Percentiles rank a stretch among this genome's conserved stretches.
Evolutionary conservation across 441 rosid species (phyloP).

Genomic region (Brassica balearica): DNA sequence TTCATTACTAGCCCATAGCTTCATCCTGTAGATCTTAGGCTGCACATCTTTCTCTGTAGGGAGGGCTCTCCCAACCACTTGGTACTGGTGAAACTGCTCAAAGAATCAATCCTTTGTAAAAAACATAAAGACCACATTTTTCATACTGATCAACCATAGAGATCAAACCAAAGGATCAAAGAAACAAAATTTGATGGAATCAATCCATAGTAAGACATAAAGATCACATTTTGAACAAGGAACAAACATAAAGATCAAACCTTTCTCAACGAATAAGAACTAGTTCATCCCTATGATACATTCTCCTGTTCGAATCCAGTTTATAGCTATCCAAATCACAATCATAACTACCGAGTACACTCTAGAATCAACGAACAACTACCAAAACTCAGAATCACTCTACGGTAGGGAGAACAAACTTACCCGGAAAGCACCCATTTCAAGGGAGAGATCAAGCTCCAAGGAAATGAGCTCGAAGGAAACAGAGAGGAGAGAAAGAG

Average conservation of each 20-base stretch:
- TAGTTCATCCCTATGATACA: constrained; percentile 3
- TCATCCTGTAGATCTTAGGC: constrained; percentile 53
- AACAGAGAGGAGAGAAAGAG: neutral
- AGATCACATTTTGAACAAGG: neutral
- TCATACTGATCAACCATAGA: neutral
- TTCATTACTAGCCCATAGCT: constrained; percentile 54
- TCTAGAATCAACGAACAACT: neutral
- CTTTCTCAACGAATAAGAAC: constrained; percentile 3
- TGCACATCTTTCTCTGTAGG: constrained; percentile 48
- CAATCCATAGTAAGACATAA: neutral
- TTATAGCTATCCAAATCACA: neutral
- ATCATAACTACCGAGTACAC: neutral
- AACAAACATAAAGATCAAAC: neutral
- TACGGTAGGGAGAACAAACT: neutral
- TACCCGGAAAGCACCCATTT: constrained; percentile 52
- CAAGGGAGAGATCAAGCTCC: constrained; percentile 34
- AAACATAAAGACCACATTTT: neutral
- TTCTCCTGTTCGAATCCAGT: neutral
- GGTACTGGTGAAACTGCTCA: constrained; percentile 51
- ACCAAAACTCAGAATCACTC: neutral
- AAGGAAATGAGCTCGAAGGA: neutral
- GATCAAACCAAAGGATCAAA: neutral
- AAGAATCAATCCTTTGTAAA: neutral
- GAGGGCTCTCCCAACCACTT: constrained; percentile 51
- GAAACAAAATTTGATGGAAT: neutral